Conservation (phyloP, 2,329 filamentous ascomycete species). For the Aspergillus bombycis region DNA sequence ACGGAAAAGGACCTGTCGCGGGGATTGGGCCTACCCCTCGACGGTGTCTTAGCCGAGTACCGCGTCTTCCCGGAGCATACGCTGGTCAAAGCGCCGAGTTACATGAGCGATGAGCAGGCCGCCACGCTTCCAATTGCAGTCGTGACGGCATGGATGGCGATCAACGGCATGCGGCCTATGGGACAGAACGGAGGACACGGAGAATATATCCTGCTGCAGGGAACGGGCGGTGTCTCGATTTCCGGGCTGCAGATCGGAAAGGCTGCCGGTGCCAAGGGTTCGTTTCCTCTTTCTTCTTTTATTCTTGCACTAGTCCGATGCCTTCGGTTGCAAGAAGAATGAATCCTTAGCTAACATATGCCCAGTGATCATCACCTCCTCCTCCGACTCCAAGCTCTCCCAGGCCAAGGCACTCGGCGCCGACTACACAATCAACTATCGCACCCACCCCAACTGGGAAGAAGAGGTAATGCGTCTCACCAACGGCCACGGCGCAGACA, state of each 20-base stretch:
- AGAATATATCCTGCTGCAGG: constrained; percentile 58
- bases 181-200: constrained; percentile 50
- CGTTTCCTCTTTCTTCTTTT: not conserved
- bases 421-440: constrained; percentile 55
- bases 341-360: not conserved
- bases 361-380: constrained; percentile 54
- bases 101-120: constrained; percentile 43
- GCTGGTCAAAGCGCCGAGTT: constrained; percentile 45
- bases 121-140: constrained; percentile 48
- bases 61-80: constrained; percentile 45
- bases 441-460: constrained; percentile 49
- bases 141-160: constrained; percentile 56
- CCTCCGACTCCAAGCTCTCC: constrained; percentile 54
- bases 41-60: constrained; percentile 49
- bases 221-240: constrained; percentile 53
- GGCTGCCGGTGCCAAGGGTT: constrained; percentile 48
- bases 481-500: constrained; percentile 51
- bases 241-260: constrained; percentile 52
- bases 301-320: not conserved
- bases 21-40: constrained; percentile 64
- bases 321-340: not conserved
- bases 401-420: constrained; percentile 55
- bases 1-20: constrained; percentile 57
- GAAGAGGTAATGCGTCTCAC: constrained; percentile 50
- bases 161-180: constrained; percentile 48